A percentile compares a stretch with the other conserved stretches of the same genome.
These are phyloP conservation scores for Tolypocladium album DNA, from an alignment of 2,329 filamentous ascomycete genomes.

Conservation along the genomic window DNA sequence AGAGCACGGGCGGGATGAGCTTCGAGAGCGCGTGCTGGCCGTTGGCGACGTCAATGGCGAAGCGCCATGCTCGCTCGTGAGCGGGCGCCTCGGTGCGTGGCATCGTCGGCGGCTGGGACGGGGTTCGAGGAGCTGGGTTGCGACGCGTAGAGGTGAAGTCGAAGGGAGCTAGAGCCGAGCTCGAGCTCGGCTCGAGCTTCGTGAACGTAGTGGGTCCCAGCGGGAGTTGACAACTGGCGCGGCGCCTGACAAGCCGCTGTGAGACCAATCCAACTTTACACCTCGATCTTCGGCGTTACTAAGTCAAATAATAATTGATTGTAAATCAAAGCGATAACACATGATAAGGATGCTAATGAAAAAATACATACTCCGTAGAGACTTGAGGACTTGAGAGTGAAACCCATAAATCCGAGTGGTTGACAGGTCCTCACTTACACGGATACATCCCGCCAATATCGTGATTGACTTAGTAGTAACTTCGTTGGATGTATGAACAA, in stretches of 20 bases:
- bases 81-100: slow-evolving; percentile 12
- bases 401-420: background rate
- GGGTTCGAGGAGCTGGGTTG: background rate
- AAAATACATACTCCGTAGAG: background rate
- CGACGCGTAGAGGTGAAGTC: background rate
- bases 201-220: background rate
- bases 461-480: background rate
- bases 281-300: background rate
- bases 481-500: background rate
- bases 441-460: background rate
- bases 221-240: background rate
- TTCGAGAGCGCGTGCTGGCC: slow-evolving; percentile 39
- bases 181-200: background rate
- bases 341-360: background rate
- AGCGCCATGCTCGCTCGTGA: slow-evolving; percentile 14
- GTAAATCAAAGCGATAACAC: background rate
- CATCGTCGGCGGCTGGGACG: slow-evolving; percentile 11
- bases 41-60: slow-evolving; percentile 31
- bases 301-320: background rate
- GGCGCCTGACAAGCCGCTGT: background rate
- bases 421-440: background rate
- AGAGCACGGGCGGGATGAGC: slow-evolving; percentile 47
- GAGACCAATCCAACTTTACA: background rate
- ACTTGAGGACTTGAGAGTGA: background rate
- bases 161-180: background rate